phyloP scores from a whole-genome alignment of 2,329 filamentous ascomycete species.

The Microsporum canis region DNA sequence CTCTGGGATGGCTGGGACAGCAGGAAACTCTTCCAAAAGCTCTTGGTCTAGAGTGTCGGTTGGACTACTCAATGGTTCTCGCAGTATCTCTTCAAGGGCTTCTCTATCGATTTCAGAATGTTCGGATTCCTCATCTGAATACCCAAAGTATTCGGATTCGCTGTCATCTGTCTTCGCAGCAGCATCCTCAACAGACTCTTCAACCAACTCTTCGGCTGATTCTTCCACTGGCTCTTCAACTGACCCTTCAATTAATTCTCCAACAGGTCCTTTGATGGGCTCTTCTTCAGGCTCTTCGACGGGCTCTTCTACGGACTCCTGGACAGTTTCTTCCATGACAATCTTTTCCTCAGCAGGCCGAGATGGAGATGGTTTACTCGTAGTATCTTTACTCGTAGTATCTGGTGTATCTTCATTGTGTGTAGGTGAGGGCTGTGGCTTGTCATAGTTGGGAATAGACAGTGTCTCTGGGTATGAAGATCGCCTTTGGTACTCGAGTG shows the following conservation, averaged over 20 bases:
- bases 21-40: constrained; percentile 25
- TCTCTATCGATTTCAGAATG: constrained; percentile 46
- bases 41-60: constrained; percentile 18
- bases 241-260: constrained; percentile 18
- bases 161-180: constrained; percentile 29
- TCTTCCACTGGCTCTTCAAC: not conserved
- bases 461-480: not conserved
- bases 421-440: not conserved
- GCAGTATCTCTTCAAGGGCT: constrained; percentile 45
- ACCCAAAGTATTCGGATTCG: constrained; percentile 29
- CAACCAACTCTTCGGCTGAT: not conserved
- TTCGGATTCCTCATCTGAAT: constrained; percentile 10
- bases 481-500: constrained; percentile 6
- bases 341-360: not conserved
- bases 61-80: constrained; percentile 34
- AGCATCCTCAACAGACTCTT: not conserved
- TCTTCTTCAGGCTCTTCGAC: not conserved
- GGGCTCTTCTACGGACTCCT: not conserved
- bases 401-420: not conserved
- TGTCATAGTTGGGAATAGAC: not conserved
- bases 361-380: not conserved
- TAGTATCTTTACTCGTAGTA: not conserved
- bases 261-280: not conserved
- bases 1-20: constrained; percentile 36
- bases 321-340: not conserved